Percentiles rank a stretch among this genome's conserved stretches.
Evolutionary conservation across 139 green algal species (phyloP).

Genomic region (Coccomyxa sp.): DNA sequence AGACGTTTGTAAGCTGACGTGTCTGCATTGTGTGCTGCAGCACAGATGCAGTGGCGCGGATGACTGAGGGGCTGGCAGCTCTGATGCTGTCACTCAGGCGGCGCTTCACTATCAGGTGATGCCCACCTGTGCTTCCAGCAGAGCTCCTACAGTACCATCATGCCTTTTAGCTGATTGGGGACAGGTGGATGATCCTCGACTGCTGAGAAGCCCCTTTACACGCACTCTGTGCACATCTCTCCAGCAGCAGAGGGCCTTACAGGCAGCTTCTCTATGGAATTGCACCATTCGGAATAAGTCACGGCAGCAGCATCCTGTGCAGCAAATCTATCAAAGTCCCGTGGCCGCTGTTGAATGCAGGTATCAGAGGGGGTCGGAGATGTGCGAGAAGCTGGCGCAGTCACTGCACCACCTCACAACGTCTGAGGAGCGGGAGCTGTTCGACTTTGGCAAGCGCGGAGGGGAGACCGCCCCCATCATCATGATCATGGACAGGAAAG

Average conservation of each 20-base stretch:
- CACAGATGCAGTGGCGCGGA: conserved; percentile 38
- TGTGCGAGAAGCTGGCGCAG: conserved; percentile 61
- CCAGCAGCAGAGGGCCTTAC: too few species aligned
- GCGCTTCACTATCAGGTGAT: conserved; percentile 66
- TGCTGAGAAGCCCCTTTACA: too few species aligned
- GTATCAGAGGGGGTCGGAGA: conserved; percentile 73
- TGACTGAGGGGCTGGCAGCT: conserved; percentile 77
- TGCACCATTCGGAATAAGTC: too few species aligned
- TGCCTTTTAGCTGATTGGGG: too few species aligned
- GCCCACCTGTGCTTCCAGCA: not conserved
- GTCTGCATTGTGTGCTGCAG: conserved; percentile 7
- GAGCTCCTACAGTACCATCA: too few species aligned
- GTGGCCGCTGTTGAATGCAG: conserved; percentile 13
- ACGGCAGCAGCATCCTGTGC: not conserved
- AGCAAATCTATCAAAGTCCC: too few species aligned
- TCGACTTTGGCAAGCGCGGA: conserved; percentile 74
- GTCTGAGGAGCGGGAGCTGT: conserved; percentile 56
- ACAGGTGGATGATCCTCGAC: too few species aligned
- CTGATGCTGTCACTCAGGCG: conserved; percentile 74
- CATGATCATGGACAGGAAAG: conserved; percentile 77
- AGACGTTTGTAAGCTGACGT: not conserved
- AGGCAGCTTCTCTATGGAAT: too few species aligned
- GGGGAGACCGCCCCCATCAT: conserved; percentile 58
- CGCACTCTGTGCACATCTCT: too few species aligned
- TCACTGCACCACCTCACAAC: conserved; percentile 62